Conservation (phyloP, 352 stramenopile species). For the Chrysophaeum taylorii region DNA sequence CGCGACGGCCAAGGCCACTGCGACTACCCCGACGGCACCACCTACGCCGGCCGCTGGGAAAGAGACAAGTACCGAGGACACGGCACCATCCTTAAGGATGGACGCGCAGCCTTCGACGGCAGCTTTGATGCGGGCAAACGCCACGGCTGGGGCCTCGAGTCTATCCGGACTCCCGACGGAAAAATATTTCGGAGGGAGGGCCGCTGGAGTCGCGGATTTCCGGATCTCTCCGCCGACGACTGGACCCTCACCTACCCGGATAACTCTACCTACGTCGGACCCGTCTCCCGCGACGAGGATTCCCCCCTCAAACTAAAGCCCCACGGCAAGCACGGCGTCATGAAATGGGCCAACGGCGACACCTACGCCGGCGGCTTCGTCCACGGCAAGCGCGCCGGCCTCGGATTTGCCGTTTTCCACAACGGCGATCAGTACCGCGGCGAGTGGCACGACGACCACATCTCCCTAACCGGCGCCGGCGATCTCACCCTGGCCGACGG, state of each 20-base stretch:
- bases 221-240: too few relatives aligned
- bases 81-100: neutral
- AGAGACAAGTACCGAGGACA: neutral
- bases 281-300: neutral
- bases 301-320: too few relatives aligned
- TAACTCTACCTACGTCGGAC: neutral
- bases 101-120: neutral
- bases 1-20: neutral
- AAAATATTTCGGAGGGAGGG: too few relatives aligned
- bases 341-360: neutral
- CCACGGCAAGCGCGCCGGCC: neutral
- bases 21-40: neutral
- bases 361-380: neutral
- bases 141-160: constrained; percentile 3
- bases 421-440: neutral
- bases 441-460: too few relatives aligned
- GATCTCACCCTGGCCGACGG: too few relatives aligned
- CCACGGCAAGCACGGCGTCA: neutral
- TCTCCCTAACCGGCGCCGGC: too few relatives aligned
- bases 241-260: neutral
- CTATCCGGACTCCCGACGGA: too few relatives aligned
- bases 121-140: neutral
- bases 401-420: neutral
- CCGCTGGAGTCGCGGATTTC: too few relatives aligned
- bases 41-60: neutral